Conservation (phyloP, 2,329 filamentous ascomycete species). For the Thielaviopsis ethacetica region DNA sequence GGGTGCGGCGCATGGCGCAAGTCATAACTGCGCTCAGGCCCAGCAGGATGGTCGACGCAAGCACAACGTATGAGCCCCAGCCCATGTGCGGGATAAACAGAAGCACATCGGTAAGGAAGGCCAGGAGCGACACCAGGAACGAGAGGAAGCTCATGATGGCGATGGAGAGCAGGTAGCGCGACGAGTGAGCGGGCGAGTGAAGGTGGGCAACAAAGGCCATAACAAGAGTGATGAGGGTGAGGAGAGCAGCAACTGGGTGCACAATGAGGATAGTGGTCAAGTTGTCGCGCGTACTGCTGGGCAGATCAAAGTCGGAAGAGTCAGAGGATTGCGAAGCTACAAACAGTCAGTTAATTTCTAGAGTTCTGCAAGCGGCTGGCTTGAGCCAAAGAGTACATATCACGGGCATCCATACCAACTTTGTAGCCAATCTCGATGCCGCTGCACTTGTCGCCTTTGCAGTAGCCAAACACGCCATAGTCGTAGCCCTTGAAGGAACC, state of each 20-base stretch:
- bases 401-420: conserved; percentile 42
- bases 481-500: conserved; percentile 59
- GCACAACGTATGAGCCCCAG: conserved; percentile 88
- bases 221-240: conserved; percentile 71
- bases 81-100: conserved; percentile 86
- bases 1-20: conserved; percentile 84
- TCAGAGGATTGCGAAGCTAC: conserved; percentile 14
- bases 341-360: conserved; percentile 13
- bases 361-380: not conserved
- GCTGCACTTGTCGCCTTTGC: conserved; percentile 47
- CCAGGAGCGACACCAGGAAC: conserved; percentile 65
- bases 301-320: conserved; percentile 37
- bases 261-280: conserved; percentile 85
- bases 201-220: conserved; percentile 71
- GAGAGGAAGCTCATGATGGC: conserved; percentile 79
- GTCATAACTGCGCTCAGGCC: conserved; percentile 69
- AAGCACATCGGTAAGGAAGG: conserved; percentile 85
- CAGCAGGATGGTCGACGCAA: conserved; percentile 76
- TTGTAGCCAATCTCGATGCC: conserved; percentile 71
- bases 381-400: not conserved
- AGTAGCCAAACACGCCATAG: conserved; percentile 90
- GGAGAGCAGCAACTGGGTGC: conserved; percentile 75
- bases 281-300: conserved; percentile 34
- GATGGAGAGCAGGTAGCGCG: conserved; percentile 68
- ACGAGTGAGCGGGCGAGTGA: conserved; percentile 75